Percentiles rank a stretch among this genome's conserved stretches.
Evolutionary conservation across 75 land plant species (phyloP).

Genomic region (Pinus tabuliformis): DNA sequence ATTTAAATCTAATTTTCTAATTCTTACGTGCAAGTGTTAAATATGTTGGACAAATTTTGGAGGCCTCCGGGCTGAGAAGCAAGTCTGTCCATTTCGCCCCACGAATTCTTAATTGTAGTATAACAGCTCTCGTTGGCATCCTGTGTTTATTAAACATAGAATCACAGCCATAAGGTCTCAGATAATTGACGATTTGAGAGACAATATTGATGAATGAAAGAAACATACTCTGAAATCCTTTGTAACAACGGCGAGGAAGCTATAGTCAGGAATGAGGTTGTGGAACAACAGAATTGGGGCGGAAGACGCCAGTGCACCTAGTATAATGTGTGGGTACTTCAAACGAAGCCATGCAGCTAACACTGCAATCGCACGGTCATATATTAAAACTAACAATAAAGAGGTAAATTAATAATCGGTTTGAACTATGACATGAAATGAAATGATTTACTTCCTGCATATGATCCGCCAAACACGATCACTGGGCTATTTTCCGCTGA

Average conservation of each 20-base stretch:
- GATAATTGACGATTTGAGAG: too few species aligned
- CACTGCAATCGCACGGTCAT: slow-evolving; percentile 28
- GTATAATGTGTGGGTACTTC: slow-evolving; percentile 67
- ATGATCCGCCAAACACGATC: slow-evolving; percentile 64
- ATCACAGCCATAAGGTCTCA: neutral
- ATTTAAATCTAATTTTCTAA: too few species aligned
- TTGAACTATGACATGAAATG: neutral
- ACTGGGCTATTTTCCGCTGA: slow-evolving; percentile 40
- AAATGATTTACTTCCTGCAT: slow-evolving; percentile 56
- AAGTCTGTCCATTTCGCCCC: slow-evolving; percentile 38
- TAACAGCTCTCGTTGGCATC: slow-evolving; percentile 51
- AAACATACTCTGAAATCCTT: slow-evolving; percentile 45
- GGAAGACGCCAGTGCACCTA: slow-evolving; percentile 73
- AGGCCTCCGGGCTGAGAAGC: slow-evolving; percentile 37
- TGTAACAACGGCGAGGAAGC: slow-evolving; percentile 36
- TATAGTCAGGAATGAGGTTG: slow-evolving; percentile 33
- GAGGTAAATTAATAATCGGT: neutral
- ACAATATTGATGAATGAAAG: neutral
- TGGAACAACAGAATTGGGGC: slow-evolving; percentile 68
- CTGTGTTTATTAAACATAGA: slow-evolving; percentile 9
- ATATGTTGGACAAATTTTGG: slow-evolving; percentile 25
- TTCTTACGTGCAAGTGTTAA: slow-evolving; percentile 53
- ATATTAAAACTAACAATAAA: neutral
- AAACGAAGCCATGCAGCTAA: slow-evolving; percentile 76
- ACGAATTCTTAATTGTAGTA: slow-evolving; percentile 39